These are phyloP conservation scores for Dovyalis caffra DNA, from an alignment of 345 rosid genomes.

Conservation along the genomic window DNA sequence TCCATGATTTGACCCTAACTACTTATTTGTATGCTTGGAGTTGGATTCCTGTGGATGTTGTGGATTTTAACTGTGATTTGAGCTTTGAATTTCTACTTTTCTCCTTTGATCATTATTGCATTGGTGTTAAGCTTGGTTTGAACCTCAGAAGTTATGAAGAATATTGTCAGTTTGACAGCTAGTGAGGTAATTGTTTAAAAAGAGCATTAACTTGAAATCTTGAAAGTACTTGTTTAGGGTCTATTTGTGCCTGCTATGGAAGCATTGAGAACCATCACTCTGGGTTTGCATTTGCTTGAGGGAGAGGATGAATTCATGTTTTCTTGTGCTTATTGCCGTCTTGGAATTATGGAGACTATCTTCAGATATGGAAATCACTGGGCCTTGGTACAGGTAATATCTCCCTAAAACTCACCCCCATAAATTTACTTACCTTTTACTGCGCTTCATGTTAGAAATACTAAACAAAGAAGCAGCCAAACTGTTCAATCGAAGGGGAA, in stretches of 20 bases:
- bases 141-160: conserved; percentile 91
- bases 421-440: no score
- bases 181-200: conserved; percentile 80
- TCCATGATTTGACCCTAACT: conserved; percentile 66
- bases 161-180: conserved; percentile 70
- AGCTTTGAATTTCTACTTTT: conserved; percentile 59
- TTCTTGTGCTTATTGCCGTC: conserved; percentile 95
- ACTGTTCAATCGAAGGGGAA: no score
- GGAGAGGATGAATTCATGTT: conserved; percentile 99
- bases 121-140: conserved; percentile 60
- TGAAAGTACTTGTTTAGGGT: conserved; percentile 94
- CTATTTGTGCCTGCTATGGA: conserved; percentile 83
- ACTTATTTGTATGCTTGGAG: conserved; percentile 72
- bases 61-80: conserved; percentile 88
- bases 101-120: conserved; percentile 54
- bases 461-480: no score
- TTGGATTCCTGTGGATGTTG: conserved; percentile 96
- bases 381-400: conserved; percentile 98
- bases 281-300: conserved; percentile 75
- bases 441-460: no score
- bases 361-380: conserved; percentile 84
- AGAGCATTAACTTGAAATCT: conserved; percentile 74
- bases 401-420: no score
- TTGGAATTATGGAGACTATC: conserved; percentile 63
- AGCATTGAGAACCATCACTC: conserved; percentile 73